phyloP scores from a whole-genome alignment of 1,284 basidiomycete species.

The Golubevia pallescens region DNA sequence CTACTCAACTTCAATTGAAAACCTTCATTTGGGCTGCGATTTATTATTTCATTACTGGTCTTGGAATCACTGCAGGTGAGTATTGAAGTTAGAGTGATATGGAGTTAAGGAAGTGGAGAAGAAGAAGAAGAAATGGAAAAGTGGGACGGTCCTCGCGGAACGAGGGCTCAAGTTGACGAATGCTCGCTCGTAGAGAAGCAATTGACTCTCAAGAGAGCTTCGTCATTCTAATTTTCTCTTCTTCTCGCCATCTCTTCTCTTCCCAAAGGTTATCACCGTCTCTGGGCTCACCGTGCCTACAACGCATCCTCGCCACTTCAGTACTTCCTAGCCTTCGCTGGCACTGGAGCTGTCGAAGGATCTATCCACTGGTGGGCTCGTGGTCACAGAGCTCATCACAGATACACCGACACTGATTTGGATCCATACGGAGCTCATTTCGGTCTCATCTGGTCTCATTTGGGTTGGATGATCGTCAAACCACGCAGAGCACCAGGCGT shows the following conservation, averaged over 20 bases:
- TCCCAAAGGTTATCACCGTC: slow-evolving; percentile 58
- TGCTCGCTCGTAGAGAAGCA: background rate
- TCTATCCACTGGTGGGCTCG: slow-evolving; percentile 63
- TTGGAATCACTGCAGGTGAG: slow-evolving; percentile 19
- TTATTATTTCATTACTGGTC: slow-evolving; percentile 59
- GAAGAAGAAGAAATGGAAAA: background rate
- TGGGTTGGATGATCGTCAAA: slow-evolving; percentile 63
- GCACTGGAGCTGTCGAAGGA: slow-evolving; percentile 56
- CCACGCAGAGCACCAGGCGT: slow-evolving; percentile 61
- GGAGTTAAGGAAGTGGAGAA: background rate
- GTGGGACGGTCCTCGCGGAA: too few relatives aligned
- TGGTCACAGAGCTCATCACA: slow-evolving; percentile 62
- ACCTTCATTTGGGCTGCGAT: slow-evolving; percentile 39
- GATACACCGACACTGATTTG: slow-evolving; percentile 63
- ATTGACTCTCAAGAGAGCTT: background rate
- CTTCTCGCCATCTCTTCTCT: slow-evolving; percentile 12
- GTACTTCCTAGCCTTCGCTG: slow-evolving; percentile 56
- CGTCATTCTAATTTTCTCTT: background rate
- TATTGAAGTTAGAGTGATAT: too few relatives aligned
- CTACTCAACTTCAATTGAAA: slow-evolving; percentile 31
- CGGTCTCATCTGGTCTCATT: slow-evolving; percentile 58
- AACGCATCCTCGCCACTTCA: slow-evolving; percentile 45
- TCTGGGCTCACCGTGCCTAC: slow-evolving; percentile 60
- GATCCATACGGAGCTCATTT: slow-evolving; percentile 62
- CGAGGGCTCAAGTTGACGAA: too few relatives aligned